These are phyloP conservation scores for Taphrina pruni DNA, from an alignment of 1,139 yeast species.

Conservation along the genomic window DNA sequence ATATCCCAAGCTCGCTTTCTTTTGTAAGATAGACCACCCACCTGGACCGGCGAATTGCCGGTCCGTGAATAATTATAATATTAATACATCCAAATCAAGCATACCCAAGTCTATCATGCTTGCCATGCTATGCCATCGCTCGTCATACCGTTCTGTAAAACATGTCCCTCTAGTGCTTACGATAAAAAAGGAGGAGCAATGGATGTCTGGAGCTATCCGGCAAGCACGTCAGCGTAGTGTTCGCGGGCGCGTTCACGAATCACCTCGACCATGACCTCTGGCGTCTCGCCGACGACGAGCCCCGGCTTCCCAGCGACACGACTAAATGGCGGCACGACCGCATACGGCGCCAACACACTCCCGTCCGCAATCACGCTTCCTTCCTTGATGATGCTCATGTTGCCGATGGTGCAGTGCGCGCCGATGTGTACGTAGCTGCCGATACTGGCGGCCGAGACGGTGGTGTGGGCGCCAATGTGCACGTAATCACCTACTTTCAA, in stretches of 20 bases:
- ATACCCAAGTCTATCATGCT: neutral
- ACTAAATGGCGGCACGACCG: slow-evolving; percentile 67
- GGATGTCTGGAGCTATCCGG: neutral
- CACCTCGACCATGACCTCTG: slow-evolving; percentile 52
- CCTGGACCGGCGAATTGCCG: neutral
- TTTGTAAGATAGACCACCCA: slow-evolving; percentile 1
- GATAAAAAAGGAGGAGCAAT: no score
- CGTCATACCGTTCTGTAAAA: neutral
- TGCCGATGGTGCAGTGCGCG: slow-evolving; percentile 60
- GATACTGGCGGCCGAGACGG: slow-evolving; percentile 55
- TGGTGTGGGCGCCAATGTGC: slow-evolving; percentile 58
- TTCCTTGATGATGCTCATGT: slow-evolving; percentile 64
- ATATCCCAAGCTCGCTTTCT: neutral
- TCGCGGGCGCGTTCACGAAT: slow-evolving; percentile 50
- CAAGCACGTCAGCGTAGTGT: slow-evolving; percentile 25
- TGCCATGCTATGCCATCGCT: neutral
- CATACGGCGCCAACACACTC: slow-evolving; percentile 61
- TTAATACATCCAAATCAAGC: slow-evolving; percentile 6
- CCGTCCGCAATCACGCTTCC: slow-evolving; percentile 62
- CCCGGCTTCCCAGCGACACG: slow-evolving; percentile 52
- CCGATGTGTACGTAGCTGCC: slow-evolving; percentile 64
- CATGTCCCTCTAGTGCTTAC: no score
- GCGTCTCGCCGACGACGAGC: slow-evolving; percentile 48
- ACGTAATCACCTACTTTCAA: slow-evolving; percentile 66
- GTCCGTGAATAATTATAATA: slow-evolving; percentile 6